phyloP scores from a whole-genome alignment of 106 monocot species.

The Platanthera guangdongensis region DNA sequence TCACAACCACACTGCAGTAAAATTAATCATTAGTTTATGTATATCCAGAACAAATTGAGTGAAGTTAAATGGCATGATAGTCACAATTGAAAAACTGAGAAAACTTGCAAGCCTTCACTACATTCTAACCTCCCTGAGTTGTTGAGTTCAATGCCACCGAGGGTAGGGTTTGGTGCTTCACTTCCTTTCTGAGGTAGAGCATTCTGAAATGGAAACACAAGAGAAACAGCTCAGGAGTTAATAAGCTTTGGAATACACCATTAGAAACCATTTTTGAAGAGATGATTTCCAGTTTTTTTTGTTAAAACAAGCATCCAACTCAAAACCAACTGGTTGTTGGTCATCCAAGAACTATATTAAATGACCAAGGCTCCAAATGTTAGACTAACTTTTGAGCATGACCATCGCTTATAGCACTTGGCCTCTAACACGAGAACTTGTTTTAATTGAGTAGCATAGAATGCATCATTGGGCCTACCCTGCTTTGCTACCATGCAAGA shows the following conservation, averaged over 20 bases:
- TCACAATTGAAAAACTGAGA: neutral
- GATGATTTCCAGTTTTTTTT: neutral
- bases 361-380: no score
- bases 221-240: neutral
- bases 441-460: no score
- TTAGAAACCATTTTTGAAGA: neutral
- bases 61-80: neutral
- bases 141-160: slow-evolving; percentile 88
- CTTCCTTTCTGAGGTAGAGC: slow-evolving; percentile 42
- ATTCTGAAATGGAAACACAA: slow-evolving; percentile 36
- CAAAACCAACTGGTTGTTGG: no score
- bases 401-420: no score
- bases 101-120: neutral
- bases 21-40: slow-evolving; percentile 12
- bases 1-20: slow-evolving; percentile 70
- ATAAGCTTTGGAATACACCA: neutral
- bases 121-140: slow-evolving; percentile 72
- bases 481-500: no score
- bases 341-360: no score
- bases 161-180: slow-evolving; percentile 61
- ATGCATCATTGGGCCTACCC: no score
- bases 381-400: no score
- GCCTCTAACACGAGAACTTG: no score
- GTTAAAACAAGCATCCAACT: no score
- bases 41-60: neutral